A percentile compares a stretch with the other conserved stretches of the same genome.
phyloP scores from a whole-genome alignment of 192 early-diverging fungal genomes.

The Hyaloraphidium curvatum region DNA sequence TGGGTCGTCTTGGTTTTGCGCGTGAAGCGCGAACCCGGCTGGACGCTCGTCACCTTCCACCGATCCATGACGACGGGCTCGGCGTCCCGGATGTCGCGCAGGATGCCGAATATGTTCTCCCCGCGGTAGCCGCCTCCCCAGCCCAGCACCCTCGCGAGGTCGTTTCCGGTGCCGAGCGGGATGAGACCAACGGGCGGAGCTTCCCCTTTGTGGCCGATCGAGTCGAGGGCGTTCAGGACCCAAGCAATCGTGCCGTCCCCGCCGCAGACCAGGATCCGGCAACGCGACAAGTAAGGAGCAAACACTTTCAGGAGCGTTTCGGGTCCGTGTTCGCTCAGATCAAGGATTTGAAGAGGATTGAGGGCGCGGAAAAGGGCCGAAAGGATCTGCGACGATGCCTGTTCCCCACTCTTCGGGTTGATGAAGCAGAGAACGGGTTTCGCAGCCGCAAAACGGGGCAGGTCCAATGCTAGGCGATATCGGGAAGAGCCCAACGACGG shows the following conservation, averaged over 20 bases:
- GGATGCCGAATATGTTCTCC: not conserved
- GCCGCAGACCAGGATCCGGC: conserved; percentile 16
- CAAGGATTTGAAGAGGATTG: conserved; percentile 16
- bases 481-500: too few species aligned
- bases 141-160: conserved; percentile 23
- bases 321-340: conserved; percentile 12
- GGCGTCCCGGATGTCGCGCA: not conserved
- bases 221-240: conserved; percentile 20
- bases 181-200: conserved; percentile 18
- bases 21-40: not conserved
- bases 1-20: not conserved
- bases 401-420: conserved; percentile 21
- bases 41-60: not conserved
- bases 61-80: conserved; percentile 3
- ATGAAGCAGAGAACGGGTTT: conserved; percentile 8
- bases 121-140: not conserved
- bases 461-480: too few species aligned
- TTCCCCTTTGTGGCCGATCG: conserved; percentile 6
- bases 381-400: conserved; percentile 17
- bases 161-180: conserved; percentile 30
- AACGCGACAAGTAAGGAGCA: conserved; percentile 10
- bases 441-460: not conserved
- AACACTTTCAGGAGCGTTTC: conserved; percentile 11
- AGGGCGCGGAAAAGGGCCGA: conserved; percentile 14
- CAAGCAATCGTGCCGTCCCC: conserved; percentile 26